These are phyloP conservation scores for Arthrobotrys conoides DNA, from an alignment of 2,329 filamentous ascomycete genomes.

Conservation along the genomic window DNA sequence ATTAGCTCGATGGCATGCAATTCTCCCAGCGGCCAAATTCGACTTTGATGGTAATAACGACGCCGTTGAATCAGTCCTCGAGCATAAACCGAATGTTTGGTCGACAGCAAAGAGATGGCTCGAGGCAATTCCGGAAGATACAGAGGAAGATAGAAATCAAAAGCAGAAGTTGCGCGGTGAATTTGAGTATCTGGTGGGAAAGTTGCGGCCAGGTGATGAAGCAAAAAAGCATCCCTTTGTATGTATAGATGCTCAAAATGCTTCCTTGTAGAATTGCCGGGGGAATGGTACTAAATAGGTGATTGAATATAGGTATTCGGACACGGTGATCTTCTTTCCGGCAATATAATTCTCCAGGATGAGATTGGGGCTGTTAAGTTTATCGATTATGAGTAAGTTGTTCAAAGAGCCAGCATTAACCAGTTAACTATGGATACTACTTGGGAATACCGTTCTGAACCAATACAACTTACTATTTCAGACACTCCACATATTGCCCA, in stretches of 20 bases:
- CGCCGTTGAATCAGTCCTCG: background rate
- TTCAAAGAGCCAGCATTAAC: background rate
- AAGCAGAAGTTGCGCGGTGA: background rate
- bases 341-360: constrained; percentile 85
- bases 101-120: constrained; percentile 2
- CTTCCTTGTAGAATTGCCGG: background rate
- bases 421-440: no score
- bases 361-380: background rate
- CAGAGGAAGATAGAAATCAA: background rate
- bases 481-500: constrained; percentile 89
- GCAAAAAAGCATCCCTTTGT: background rate
- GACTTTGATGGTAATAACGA: constrained; percentile 67
- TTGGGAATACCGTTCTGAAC: no score
- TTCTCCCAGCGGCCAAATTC: constrained; percentile 6
- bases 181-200: background rate
- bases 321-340: constrained; percentile 91
- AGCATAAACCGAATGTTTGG: background rate
- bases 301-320: constrained; percentile 76
- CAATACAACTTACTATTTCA: background rate
- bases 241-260: background rate
- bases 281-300: background rate
- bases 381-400: background rate
- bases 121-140: background rate
- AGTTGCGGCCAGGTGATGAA: background rate
- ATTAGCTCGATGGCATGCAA: constrained; percentile 90